A percentile compares a stretch with the other conserved stretches of the same genome.
These are phyloP conservation scores for Naganishia kalamii DNA, from an alignment of 768 basidiomycete species.

Conservation along the genomic window DNA sequence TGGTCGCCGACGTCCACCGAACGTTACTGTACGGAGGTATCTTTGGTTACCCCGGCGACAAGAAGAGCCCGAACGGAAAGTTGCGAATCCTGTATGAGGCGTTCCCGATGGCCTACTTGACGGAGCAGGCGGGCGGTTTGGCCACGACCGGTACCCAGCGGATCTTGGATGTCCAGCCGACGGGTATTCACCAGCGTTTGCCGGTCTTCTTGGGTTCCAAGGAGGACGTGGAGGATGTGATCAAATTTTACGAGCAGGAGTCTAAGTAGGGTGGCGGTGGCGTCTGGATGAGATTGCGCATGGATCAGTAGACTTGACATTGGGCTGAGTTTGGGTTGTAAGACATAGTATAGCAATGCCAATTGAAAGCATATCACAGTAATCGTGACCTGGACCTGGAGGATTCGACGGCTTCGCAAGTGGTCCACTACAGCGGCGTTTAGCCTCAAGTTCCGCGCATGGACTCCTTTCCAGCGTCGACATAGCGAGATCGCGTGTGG, in stretches of 20 bases:
- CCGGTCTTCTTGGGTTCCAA: conserved; percentile 87
- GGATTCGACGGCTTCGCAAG: too few relatives aligned
- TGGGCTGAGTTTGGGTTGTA: conserved; percentile 6
- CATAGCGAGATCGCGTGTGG: too few relatives aligned
- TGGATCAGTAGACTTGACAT: neutral
- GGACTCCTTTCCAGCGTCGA: too few relatives aligned
- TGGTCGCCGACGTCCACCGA: conserved; percentile 85
- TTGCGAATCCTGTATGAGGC: conserved; percentile 91
- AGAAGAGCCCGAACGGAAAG: conserved; percentile 78
- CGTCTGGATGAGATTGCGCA: neutral
- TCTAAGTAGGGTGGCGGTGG: neutral
- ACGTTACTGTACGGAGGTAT: conserved; percentile 88
- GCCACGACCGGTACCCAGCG: conserved; percentile 92
- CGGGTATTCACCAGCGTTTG: conserved; percentile 80
- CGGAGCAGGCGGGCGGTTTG: conserved; percentile 89
- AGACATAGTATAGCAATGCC: conserved; percentile 1
- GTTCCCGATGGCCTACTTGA: conserved; percentile 94
- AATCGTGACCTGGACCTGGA: neutral
- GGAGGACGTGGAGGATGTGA: conserved; percentile 85
- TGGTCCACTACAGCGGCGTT: too few relatives aligned
- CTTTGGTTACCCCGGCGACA: conserved; percentile 96
- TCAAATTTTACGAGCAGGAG: conserved; percentile 65
- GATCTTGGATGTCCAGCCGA: conserved; percentile 84
- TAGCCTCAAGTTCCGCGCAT: too few relatives aligned
- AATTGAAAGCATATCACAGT: neutral